phyloP scores from a whole-genome alignment of 2,329 filamentous ascomycete genomes.

The Xylariaceae sp. region DNA sequence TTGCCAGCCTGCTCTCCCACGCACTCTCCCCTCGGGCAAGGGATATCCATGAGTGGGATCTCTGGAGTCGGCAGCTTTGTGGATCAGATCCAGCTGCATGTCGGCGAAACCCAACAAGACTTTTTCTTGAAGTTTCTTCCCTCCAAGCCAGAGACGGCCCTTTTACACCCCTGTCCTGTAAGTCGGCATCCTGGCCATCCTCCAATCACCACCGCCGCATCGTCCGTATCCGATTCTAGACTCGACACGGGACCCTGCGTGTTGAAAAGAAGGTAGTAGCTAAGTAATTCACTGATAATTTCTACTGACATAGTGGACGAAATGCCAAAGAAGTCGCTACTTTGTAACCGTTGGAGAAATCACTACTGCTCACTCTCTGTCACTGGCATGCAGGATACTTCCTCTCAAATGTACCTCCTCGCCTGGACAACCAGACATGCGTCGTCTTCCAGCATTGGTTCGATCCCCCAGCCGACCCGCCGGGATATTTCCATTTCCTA shows the following conservation, averaged over 20 bases:
- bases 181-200: slow-evolving; percentile 28
- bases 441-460: slow-evolving; percentile 17
- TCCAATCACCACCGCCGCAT: slow-evolving; percentile 31
- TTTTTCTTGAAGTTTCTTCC: slow-evolving; percentile 24
- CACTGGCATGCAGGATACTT: not conserved
- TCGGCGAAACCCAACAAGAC: slow-evolving; percentile 35
- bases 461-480: slow-evolving; percentile 14
- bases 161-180: slow-evolving; percentile 34
- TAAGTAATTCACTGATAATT: not conserved
- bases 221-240: slow-evolving; percentile 29
- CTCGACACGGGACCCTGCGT: slow-evolving; percentile 30
- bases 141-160: slow-evolving; percentile 33
- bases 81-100: slow-evolving; percentile 28
- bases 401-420: not conserved
- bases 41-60: too few species aligned
- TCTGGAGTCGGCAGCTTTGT: slow-evolving; percentile 25
- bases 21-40: slow-evolving; percentile 3
- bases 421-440: not conserved
- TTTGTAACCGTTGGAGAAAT: not conserved
- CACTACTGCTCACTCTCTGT: not conserved
- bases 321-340: not conserved
- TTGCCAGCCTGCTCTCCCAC: too few species aligned
- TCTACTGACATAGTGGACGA: not conserved
- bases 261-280: slow-evolving; percentile 7
- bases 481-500: slow-evolving; percentile 13